Conservation (phyloP, 345 rosid genomes). For the Citrus inodora region DNA sequence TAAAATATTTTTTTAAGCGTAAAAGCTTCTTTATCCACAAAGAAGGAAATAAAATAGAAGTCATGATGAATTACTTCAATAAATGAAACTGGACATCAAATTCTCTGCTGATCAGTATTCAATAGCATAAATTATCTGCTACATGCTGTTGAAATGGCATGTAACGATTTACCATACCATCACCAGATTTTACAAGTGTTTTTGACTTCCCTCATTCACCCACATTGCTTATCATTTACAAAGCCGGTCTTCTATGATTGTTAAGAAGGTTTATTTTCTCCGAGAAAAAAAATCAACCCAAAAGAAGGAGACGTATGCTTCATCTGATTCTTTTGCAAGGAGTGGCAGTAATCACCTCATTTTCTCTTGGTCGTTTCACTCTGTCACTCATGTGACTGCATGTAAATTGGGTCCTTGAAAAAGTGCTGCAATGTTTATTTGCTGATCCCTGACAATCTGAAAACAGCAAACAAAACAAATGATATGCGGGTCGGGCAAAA, state of each 20-base stretch:
- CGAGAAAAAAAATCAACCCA: background rate
- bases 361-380: constrained; percentile 49
- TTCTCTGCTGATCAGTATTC: background rate
- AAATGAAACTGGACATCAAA: background rate
- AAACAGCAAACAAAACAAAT: background rate
- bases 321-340: constrained; percentile 51
- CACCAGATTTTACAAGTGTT: background rate
- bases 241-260: no score
- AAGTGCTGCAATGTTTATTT: background rate
- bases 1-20: background rate
- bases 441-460: constrained; percentile 13
- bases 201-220: background rate
- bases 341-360: constrained; percentile 38
- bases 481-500: background rate
- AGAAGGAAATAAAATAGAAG: background rate
- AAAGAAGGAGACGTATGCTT: background rate
- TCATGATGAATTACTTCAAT: background rate
- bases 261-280: background rate
- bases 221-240: background rate
- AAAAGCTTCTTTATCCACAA: background rate
- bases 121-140: background rate
- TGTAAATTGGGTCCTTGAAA: constrained; percentile 17
- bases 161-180: no score
- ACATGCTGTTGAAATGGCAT: background rate
- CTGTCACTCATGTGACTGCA: constrained; percentile 31